Evolutionary conservation across 2,329 filamentous ascomycete species (phyloP), one percentile per base, ranked within the genome.

Genomic region (Chaetomium globosum): DNA sequence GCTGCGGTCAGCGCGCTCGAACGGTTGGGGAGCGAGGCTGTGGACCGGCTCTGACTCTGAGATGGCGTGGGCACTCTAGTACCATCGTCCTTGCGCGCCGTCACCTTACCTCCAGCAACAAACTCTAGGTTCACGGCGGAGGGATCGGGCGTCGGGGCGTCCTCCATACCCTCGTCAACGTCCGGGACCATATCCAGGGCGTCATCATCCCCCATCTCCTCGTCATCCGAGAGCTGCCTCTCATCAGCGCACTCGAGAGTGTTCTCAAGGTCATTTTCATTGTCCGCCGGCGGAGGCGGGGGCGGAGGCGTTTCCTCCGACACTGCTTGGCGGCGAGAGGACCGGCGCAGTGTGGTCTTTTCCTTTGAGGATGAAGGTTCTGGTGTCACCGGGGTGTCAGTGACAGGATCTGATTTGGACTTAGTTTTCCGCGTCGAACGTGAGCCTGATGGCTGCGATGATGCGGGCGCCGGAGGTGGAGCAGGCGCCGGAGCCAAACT

Each of bases 231-330:
- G 13, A 97, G 77, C 61, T 92, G 91, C 75, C 90, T 90, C 78
- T 98, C 94, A 74, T 98, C 94, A 8, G 93, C 93, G 76, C 94
- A 97, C 78, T 98, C 95, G 3, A 98, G 81, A 2, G 90, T 88
- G 71, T 90, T 87, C 64, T 90, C 84, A 46, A 87, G 77, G 60
- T 83, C 83, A 59, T 91, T 87, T 2, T 85, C 82, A 19, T 88
- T 84, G 51, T 83, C 81, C 1, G 83, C 82, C 8, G 85, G 82
- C 23, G 81, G 82, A 8, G 82, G 81, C 4, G 82, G 78, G 3
- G 83, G 81, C 4, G 82, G 78, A 3, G 83, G 81, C 1, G 80
- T 79, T n/a, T 85, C 83, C n/a, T 80, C 77, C 26, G 82, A 78
- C 39, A 82, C 78, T 19, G 82, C 76, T 59, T 86, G 83, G 48